Evolutionary conservation across 2,329 filamentous ascomycete species (phyloP).

Genomic region (Fusarium proliferatum): DNA sequence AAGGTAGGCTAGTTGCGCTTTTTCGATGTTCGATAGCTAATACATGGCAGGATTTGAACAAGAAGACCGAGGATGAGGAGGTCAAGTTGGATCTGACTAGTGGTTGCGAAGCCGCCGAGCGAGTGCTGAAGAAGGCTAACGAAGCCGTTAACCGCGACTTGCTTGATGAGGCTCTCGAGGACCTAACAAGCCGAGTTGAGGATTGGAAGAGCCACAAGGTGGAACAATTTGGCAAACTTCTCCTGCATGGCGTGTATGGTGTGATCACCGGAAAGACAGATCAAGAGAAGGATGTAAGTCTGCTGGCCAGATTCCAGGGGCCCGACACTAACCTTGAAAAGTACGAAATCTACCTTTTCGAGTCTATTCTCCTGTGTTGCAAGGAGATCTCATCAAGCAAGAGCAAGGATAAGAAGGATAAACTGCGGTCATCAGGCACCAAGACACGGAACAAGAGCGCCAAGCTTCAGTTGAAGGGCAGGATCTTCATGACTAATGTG

Average conservation of each 20-base stretch:
- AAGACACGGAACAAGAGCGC: conserved; percentile 74
- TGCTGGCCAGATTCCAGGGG: conserved; percentile 43
- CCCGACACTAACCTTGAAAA: conserved; percentile 52
- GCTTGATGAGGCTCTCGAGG: conserved; percentile 82
- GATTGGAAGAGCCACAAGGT: conserved; percentile 97
- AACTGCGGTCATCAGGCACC: conserved; percentile 65
- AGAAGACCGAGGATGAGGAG: conserved; percentile 81
- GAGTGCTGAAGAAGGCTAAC: conserved; percentile 86
- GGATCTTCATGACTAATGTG: conserved; percentile 99
- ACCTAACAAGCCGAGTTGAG: conserved; percentile 85
- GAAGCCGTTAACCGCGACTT: conserved; percentile 91
- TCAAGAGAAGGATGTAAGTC: conserved; percentile 85
- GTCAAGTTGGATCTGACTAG: conserved; percentile 76
- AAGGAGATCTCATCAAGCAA: conserved; percentile 93
- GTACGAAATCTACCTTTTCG: conserved; percentile 98
- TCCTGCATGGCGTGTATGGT: conserved; percentile 90
- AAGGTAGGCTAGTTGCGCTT: conserved; percentile 65
- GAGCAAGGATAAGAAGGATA: conserved; percentile 79
- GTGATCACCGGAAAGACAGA: conserved; percentile 92
- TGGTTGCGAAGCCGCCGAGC: conserved; percentile 84
- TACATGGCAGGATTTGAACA: conserved; percentile 77
- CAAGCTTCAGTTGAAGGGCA: conserved; percentile 92
- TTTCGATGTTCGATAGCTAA: conserved; percentile 39
- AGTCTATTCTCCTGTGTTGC: conserved; percentile 94
- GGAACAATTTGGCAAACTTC: conserved; percentile 88